Conservation (phyloP, 805 yeast genomes). For the Cyberlindnera americana region DNA sequence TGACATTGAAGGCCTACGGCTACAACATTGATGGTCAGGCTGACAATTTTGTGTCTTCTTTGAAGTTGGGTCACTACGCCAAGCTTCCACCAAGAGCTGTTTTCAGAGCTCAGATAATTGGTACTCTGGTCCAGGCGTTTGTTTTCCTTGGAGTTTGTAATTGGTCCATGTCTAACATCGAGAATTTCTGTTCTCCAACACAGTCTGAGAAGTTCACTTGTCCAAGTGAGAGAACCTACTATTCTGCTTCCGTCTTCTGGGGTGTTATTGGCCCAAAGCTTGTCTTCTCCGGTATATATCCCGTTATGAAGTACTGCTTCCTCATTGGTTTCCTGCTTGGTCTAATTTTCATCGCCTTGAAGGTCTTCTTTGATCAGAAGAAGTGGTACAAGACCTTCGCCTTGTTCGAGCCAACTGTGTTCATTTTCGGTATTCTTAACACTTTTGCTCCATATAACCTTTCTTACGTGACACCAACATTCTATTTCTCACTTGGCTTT, state of each 20-base stretch:
- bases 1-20: slow-evolving; percentile 49
- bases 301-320: slow-evolving; percentile 61
- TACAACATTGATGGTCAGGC: slow-evolving; percentile 65
- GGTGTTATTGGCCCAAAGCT: slow-evolving; percentile 56
- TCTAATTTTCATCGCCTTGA: slow-evolving; percentile 29
- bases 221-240: slow-evolving; percentile 40
- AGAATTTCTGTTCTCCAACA: slow-evolving; percentile 32
- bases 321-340: slow-evolving; percentile 46
- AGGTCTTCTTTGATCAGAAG: slow-evolving; percentile 22
- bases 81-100: slow-evolving; percentile 58
- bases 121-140: slow-evolving; percentile 29
- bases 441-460: slow-evolving; percentile 47
- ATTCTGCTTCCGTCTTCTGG: slow-evolving; percentile 40
- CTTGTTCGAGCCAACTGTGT: slow-evolving; percentile 45
- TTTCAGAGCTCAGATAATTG: slow-evolving; percentile 43
- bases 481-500: slow-evolving; percentile 36
- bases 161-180: slow-evolving; percentile 33
- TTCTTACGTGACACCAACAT: slow-evolving; percentile 31
- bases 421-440: slow-evolving; percentile 47
- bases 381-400: slow-evolving; percentile 9
- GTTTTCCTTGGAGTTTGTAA: slow-evolving; percentile 33
- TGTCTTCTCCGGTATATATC: slow-evolving; percentile 56
- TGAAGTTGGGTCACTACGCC: slow-evolving; percentile 42
- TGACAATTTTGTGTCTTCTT: slow-evolving; percentile 51
- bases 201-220: slow-evolving; percentile 40